Percentiles rank a stretch among this genome's conserved stretches.
Evolutionary conservation across 2,329 filamentous ascomycete genomes (phyloP).

Genomic region (Apiospora pterosperma): DNA sequence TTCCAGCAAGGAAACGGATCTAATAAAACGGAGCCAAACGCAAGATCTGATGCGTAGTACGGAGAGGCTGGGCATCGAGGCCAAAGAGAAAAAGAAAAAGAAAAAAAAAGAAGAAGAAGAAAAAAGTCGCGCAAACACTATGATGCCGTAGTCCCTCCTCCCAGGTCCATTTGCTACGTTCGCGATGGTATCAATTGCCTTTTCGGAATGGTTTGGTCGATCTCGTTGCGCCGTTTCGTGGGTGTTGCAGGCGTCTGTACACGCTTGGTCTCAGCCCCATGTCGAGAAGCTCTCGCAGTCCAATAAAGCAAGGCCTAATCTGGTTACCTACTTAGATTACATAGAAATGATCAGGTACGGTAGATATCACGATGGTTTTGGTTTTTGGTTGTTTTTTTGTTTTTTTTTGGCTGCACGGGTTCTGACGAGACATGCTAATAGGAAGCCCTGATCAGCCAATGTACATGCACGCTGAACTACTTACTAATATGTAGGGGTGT

Average conservation of each 20-base stretch:
- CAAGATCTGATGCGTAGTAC: constrained; percentile 1
- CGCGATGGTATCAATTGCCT: not conserved
- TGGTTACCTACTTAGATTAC: not conserved
- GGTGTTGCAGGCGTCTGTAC: not conserved
- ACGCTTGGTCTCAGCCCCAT: not conserved
- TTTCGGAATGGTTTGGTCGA: not conserved
- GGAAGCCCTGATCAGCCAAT: not conserved
- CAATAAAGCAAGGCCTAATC: not conserved
- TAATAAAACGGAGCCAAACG: not conserved
- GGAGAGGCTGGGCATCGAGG: not conserved
- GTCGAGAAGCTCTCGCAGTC: not conserved
- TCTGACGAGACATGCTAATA: too few relatives aligned
- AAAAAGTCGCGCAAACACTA: constrained; percentile 3
- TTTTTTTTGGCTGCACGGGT: too few relatives aligned
- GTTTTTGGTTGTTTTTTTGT: too few relatives aligned
- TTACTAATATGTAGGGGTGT: not conserved
- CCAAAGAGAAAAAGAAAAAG: too few relatives aligned
- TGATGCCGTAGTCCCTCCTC: too few relatives aligned
- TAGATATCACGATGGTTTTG: not conserved
- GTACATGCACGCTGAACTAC: too few relatives aligned
- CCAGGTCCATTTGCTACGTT: constrained; percentile 1
- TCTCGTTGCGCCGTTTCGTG: not conserved
- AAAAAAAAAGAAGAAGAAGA: too few relatives aligned
- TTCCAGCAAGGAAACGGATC: not conserved
- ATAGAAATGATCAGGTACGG: not conserved